These are phyloP conservation scores for Erythrobasidium hasegawianum DNA, from an alignment of 1,284 basidiomycete species.

Conservation along the genomic window DNA sequence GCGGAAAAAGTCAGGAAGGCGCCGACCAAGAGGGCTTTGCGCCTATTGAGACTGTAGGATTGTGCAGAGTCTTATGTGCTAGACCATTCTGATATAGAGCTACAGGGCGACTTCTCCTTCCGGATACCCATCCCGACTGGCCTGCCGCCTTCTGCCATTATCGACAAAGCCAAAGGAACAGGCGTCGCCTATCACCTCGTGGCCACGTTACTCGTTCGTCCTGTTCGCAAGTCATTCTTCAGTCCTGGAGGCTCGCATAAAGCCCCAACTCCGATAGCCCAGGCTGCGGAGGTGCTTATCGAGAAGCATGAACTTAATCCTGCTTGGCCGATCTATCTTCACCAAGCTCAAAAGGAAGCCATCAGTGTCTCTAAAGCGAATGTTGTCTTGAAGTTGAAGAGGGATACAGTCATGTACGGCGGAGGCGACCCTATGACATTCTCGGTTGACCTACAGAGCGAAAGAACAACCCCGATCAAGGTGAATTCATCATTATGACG, in stretches of 20 bases:
- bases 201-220: constrained; percentile 33
- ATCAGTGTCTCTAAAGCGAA: constrained; percentile 3
- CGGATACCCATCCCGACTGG: constrained; percentile 32
- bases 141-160: constrained; percentile 33
- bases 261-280: constrained; percentile 20
- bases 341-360: constrained; percentile 23
- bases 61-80: no score
- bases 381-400: constrained; percentile 9
- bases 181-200: constrained; percentile 37
- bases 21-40: constrained; percentile 17
- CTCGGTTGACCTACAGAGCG: constrained; percentile 17
- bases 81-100: not conserved
- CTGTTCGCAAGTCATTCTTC: constrained; percentile 25
- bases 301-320: constrained; percentile 35
- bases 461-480: constrained; percentile 23
- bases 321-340: constrained; percentile 37
- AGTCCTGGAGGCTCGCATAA: constrained; percentile 6
- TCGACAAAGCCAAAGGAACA: constrained; percentile 34
- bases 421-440: constrained; percentile 15
- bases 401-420: constrained; percentile 29
- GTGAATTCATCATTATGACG: no score
- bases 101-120: constrained; percentile 36
- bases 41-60: constrained; percentile 28
- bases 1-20: not conserved
- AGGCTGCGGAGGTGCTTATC: constrained; percentile 23